Conservation (phyloP, 768 basidiomycete genomes). For the Trametes punicea region DNA sequence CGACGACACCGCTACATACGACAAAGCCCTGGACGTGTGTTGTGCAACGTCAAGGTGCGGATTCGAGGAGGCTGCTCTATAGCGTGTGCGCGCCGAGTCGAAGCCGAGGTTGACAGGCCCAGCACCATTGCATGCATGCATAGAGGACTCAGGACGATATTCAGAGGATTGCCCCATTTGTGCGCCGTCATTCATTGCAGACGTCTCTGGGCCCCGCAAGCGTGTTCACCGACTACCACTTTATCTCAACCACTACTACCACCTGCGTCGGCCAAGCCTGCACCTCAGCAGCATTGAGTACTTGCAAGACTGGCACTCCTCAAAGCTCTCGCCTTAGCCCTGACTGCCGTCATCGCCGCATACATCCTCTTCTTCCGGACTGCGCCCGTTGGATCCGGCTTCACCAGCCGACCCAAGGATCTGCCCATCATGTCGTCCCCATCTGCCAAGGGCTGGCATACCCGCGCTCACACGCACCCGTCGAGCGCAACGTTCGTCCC, state of each 20-base stretch:
- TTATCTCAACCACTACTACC: neutral
- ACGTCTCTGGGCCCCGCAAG: too few relatives aligned
- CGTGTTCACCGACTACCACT: neutral
- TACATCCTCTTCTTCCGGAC: slow-evolving; percentile 10
- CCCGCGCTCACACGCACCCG: slow-evolving; percentile 16
- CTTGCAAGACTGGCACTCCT: slow-evolving; percentile 6
- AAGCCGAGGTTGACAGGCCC: too few relatives aligned
- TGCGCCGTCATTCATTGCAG: too few relatives aligned
- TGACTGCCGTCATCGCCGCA: slow-evolving; percentile 11
- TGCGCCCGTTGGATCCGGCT: neutral
- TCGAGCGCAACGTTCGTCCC: slow-evolving; percentile 17
- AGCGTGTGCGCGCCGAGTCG: too few relatives aligned
- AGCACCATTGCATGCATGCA: too few relatives aligned
- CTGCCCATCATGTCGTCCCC: neutral
- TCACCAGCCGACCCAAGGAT: neutral
- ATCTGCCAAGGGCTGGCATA: slow-evolving; percentile 21
- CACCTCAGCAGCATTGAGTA: neutral
- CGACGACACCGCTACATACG: too few relatives aligned
- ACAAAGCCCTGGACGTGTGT: too few relatives aligned
- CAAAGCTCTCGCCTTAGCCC: slow-evolving; percentile 9
- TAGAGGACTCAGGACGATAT: too few relatives aligned
- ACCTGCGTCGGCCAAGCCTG: neutral
- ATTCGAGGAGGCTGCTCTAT: too few relatives aligned
- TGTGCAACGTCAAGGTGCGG: too few relatives aligned
- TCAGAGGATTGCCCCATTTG: too few relatives aligned